Base-by-base conservation (phyloP, 352 stramenopile genomes). In the Pythium aphanidermatum region DNA sequence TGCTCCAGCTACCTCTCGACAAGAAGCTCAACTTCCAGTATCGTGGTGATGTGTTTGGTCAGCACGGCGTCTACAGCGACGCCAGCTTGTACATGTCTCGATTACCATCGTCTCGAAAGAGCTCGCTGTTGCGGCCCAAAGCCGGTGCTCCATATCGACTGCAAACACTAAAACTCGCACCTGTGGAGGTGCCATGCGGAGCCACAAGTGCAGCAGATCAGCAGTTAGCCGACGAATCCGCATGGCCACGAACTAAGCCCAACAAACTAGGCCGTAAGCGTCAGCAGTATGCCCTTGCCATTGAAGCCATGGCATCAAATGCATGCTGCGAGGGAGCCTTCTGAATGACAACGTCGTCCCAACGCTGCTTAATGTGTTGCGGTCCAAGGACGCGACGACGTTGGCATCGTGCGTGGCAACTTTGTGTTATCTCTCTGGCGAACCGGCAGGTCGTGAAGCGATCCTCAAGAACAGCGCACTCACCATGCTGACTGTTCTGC, bases 21-120 rank as follows among this genome's bases (percentile, higher is more conserved):
- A 50, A 72, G 8, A 53, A 65, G 10, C 63, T 66, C 50, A 74
- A 72, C 11, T 90, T 86, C 51, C 68, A 80, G 36, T 90, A 87
- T 42, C 64, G 63, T 44, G 77, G 77, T 29, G 77, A 90, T 35
- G 55, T 83, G 9, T 90, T 90, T 43, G 61, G 68, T n/a, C 77
- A 90, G 47, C 77, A 70, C 32, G 77, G 74, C 2, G 43, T 68
- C n/a, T 90, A 90, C 54, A 70, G 58, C 0, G 74, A 90, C 12
- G 74, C 70, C 0, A 65, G 63, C 21, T 42, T 90, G 16, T 90
- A 90, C 56, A 80, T 90, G 60, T 90, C 77, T 14, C 68, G 77
- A 3, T 37, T 90, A 9, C 68, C 74, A 7, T 63, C 67, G 3
- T 77, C 70, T 30, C 60, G 66, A 14, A 84, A 82, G 33, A 32